A percentile compares a stretch with the other conserved stretches of the same genome.
Conservation (phyloP, 192 early-diverging fungal genomes). For the Coemansia sp. region DNA sequence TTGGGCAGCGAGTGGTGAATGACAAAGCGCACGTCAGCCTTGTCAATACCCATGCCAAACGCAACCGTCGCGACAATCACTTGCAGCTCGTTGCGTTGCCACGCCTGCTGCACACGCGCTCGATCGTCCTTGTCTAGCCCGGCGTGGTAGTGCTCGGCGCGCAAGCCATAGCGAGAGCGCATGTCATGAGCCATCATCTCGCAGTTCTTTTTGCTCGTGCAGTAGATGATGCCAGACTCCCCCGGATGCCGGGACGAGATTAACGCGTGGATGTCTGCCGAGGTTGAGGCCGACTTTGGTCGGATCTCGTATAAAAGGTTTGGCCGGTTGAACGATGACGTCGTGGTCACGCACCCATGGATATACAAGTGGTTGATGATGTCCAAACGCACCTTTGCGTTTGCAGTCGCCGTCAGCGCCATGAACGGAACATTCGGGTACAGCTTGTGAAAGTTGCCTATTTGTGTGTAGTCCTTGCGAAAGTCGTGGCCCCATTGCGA, state of each 20-base stretch:
- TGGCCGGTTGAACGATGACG: conserved; percentile 83
- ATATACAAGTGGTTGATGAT: conserved; percentile 75
- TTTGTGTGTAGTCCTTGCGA: conserved; percentile 83
- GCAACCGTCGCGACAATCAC: conserved; percentile 96
- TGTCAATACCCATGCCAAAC: conserved; percentile 99
- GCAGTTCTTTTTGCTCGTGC: conserved; percentile 71
- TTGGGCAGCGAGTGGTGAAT: conserved; percentile 89
- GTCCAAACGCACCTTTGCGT: conserved; percentile 81
- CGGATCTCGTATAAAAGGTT: conserved; percentile 80
- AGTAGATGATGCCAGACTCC: conserved; percentile 94
- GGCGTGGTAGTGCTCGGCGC: conserved; percentile 83
- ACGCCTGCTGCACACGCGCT: conserved; percentile 70
- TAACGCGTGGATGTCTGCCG: conserved; percentile 73
- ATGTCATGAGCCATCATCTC: conserved; percentile 78
- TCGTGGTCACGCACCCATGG: conserved; percentile 64
- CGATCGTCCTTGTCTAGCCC: conserved; percentile 79
- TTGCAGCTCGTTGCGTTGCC: conserved; percentile 70
- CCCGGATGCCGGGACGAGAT: conserved; percentile 61
- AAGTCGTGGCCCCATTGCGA: conserved; percentile 99
- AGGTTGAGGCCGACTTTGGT: conserved; percentile 58
- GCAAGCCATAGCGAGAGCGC: conserved; percentile 57
- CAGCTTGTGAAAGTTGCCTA: conserved; percentile 61
- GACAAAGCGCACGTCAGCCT: conserved; percentile 93
- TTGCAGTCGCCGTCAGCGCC: conserved; percentile 96
- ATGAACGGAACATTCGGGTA: conserved; percentile 84